A percentile compares a stretch with the other conserved stretches of the same genome.
Conservation (phyloP, 2,329 filamentous ascomycete species). For the Periconia macrospinosa region DNA sequence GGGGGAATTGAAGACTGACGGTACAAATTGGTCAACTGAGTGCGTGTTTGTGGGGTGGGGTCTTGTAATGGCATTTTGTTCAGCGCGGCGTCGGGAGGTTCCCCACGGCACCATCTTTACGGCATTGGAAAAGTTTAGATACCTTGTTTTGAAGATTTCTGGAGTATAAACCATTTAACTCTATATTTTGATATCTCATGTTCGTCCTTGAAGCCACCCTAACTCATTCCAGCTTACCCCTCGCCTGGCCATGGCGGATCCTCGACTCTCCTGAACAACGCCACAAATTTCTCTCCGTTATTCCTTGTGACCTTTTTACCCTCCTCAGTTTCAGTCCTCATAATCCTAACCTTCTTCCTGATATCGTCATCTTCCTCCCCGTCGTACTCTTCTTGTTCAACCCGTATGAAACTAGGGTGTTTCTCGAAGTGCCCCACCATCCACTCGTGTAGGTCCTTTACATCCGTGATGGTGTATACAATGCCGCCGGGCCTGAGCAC, state of each 20-base stretch:
- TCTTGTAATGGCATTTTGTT: conserved; percentile 9
- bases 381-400: conserved; percentile 65
- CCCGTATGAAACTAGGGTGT: conserved; percentile 77
- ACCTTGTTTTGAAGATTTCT: conserved; percentile 2
- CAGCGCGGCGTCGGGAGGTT: conserved; percentile 62
- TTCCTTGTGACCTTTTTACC: conserved; percentile 95
- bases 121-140: conserved; percentile 6
- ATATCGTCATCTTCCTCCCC: conserved; percentile 65
- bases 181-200: no score
- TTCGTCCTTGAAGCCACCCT: no score
- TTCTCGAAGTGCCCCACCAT: conserved; percentile 84
- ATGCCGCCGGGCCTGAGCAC: conserved; percentile 80
- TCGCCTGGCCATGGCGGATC: conserved; percentile 72
- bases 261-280: conserved; percentile 77
- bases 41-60: background rate
- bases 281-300: conserved; percentile 86
- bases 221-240: background rate
- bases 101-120: conserved; percentile 43
- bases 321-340: conserved; percentile 88
- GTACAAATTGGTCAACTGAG: background rate
- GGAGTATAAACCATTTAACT: no score
- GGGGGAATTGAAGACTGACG: conserved; percentile 70
- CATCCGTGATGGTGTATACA: conserved; percentile 96
- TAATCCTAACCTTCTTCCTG: conserved; percentile 72
- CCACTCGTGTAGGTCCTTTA: conserved; percentile 91